Percentiles rank a stretch among this genome's conserved stretches.
Conservation (phyloP, 139 green algal species). For the Coccomyxa sp. region DNA sequence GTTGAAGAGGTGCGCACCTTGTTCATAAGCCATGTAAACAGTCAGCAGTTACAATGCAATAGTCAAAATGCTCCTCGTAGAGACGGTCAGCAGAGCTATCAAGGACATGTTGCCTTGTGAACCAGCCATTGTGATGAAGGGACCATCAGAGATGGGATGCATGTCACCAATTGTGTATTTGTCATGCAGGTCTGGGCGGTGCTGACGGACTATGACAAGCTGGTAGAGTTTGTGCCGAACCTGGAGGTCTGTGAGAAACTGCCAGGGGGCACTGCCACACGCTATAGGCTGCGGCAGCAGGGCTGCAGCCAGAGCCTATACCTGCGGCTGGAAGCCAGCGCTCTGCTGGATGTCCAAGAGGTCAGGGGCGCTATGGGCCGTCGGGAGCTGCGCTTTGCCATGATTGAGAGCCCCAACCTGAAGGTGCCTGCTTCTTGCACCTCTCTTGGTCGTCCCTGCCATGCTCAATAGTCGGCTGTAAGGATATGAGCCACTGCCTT, state of each 20-base stretch:
- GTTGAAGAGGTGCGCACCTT: slow-evolving; percentile 17
- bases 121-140: too few species aligned
- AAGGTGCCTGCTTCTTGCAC: slow-evolving; percentile 10
- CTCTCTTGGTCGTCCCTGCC: too few species aligned
- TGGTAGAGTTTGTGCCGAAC: slow-evolving; percentile 55
- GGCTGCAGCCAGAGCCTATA: slow-evolving; percentile 40
- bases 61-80: too few species aligned
- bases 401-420: slow-evolving; percentile 42
- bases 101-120: too few species aligned
- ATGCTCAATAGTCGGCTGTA: too few species aligned
- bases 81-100: too few species aligned
- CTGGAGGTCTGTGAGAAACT: slow-evolving; percentile 44
- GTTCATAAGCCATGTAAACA: too few species aligned
- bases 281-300: slow-evolving; percentile 25
- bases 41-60: too few species aligned
- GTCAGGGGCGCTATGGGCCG: slow-evolving; percentile 10
- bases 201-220: slow-evolving; percentile 48
- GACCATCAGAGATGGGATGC: too few species aligned
- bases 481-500: too few species aligned
- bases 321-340: slow-evolving; percentile 48
- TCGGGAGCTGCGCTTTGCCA: slow-evolving; percentile 34
- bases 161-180: too few species aligned
- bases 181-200: slow-evolving; percentile 51
- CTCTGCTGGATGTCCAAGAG: slow-evolving; percentile 47
- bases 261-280: slow-evolving; percentile 8